These are phyloP conservation scores for Diaporthe amygdali DNA, from an alignment of 2,329 filamentous ascomycete species.

Conservation along the genomic window DNA sequence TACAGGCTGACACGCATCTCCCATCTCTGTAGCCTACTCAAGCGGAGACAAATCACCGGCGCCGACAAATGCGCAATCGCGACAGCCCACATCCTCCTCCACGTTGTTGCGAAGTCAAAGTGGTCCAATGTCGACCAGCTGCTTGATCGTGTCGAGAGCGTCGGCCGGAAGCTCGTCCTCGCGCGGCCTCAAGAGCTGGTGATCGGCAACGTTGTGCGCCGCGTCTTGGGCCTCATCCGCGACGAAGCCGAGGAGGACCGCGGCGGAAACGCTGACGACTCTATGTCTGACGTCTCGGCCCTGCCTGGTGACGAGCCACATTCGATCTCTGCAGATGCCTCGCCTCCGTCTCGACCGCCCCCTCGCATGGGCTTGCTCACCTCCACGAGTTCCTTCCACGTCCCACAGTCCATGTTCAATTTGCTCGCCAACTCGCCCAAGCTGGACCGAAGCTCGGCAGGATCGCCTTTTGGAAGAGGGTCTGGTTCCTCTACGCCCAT, in stretches of 20 bases:
- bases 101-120: slow-evolving; percentile 82
- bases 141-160: slow-evolving; percentile 77
- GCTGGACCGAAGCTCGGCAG: slow-evolving; percentile 42
- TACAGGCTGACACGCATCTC: neutral
- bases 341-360: slow-evolving; percentile 42
- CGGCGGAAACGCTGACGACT: slow-evolving; percentile 67
- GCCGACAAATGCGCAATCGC: slow-evolving; percentile 89
- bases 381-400: slow-evolving; percentile 67
- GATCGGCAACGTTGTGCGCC: slow-evolving; percentile 91
- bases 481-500: slow-evolving; percentile 39
- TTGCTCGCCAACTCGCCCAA: slow-evolving; percentile 77
- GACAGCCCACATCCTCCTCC: slow-evolving; percentile 85
- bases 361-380: slow-evolving; percentile 53
- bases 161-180: slow-evolving; percentile 77
- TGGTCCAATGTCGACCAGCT: slow-evolving; percentile 80
- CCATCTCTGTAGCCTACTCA: slow-evolving; percentile 71
- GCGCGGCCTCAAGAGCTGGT: slow-evolving; percentile 91
- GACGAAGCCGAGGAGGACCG: slow-evolving; percentile 87
- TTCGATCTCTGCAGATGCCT: slow-evolving; percentile 17
- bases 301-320: slow-evolving; percentile 26
- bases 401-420: slow-evolving; percentile 83
- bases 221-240: slow-evolving; percentile 87
- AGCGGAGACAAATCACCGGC: slow-evolving; percentile 86
- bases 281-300: slow-evolving; percentile 51
- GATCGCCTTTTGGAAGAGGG: slow-evolving; percentile 55